A percentile compares a stretch with the other conserved stretches of the same genome.
Evolutionary conservation across 495 filamentous ascomycete genomes (phyloP).

Genomic region (Penicillium fimorum): DNA sequence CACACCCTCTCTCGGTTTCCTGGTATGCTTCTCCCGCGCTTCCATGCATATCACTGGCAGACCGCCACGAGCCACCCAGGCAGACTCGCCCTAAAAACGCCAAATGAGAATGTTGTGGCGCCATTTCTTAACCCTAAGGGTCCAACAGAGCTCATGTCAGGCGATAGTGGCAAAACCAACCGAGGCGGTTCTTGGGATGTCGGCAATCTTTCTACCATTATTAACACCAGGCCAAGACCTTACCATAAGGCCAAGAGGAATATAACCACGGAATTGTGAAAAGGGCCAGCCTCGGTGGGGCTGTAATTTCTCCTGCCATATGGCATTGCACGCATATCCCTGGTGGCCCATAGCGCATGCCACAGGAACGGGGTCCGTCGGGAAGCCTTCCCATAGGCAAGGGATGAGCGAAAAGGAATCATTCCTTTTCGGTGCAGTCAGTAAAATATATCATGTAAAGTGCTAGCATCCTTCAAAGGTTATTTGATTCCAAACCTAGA

Average conservation of each 20-base stretch:
- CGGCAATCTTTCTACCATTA: background rate
- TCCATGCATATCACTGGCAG: slow-evolving; percentile 34
- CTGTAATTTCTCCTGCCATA: background rate
- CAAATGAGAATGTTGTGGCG: background rate
- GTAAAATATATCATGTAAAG: background rate
- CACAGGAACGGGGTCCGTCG: slow-evolving; percentile 23
- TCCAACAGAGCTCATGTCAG: background rate
- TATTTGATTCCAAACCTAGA: background rate
- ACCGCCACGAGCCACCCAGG: slow-evolving; percentile 15
- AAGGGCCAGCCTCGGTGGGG: slow-evolving; percentile 9
- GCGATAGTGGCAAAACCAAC: background rate
- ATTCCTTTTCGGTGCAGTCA: background rate
- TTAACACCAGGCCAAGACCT: background rate
- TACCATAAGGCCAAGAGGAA: slow-evolving; percentile 1
- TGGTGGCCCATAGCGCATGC: slow-evolving; percentile 10
- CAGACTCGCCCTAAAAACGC: background rate
- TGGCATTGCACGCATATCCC: slow-evolving; percentile 8
- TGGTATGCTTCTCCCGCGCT: slow-evolving; percentile 32
- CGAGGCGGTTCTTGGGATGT: background rate
- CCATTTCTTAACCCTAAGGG: slow-evolving; percentile 1
- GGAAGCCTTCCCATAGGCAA: slow-evolving; percentile 20
- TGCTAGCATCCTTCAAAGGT: background rate
- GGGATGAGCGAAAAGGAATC: background rate
- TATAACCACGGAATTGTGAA: background rate
- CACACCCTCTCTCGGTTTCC: background rate